phyloP scores from a whole-genome alignment of 164 flowering plant species.

The Aristolochia contorta region DNA sequence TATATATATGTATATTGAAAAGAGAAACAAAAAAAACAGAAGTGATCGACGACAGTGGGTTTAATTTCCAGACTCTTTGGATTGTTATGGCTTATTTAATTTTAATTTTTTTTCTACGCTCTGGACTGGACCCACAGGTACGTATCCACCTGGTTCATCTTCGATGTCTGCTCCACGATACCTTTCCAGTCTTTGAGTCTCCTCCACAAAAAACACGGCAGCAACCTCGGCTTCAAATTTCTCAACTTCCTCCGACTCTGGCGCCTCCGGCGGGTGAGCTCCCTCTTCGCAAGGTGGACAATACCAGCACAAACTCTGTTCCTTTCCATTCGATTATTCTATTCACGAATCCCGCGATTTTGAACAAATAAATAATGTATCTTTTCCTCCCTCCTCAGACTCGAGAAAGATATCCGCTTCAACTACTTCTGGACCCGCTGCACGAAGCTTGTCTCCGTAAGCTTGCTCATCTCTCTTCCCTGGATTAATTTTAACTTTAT shows the following conservation, averaged over 20 bases:
- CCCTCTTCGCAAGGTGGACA: slow-evolving; percentile 81
- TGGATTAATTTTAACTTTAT: neutral
- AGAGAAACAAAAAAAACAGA: too few relatives aligned
- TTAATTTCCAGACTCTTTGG: too few relatives aligned
- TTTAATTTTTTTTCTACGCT: too few relatives aligned
- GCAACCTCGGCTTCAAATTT: slow-evolving; percentile 47
- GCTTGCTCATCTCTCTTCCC: slow-evolving; percentile 6
- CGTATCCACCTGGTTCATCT: slow-evolving; percentile 79
- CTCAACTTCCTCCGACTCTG: slow-evolving; percentile 92
- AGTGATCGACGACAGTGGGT: too few relatives aligned
- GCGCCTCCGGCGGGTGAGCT: slow-evolving; percentile 95
- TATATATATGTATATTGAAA: too few relatives aligned
- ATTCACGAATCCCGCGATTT: too few relatives aligned
- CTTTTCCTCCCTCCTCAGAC: slow-evolving; percentile 37
- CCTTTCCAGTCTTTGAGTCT: slow-evolving; percentile 72
- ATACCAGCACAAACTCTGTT: slow-evolving; percentile 10
- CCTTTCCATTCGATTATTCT: slow-evolving; percentile 8
- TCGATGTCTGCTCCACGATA: slow-evolving; percentile 82
- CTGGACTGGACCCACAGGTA: slow-evolving; percentile 40
- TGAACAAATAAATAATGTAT: too few relatives aligned
- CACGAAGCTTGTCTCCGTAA: slow-evolving; percentile 81
- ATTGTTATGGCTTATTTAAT: too few relatives aligned
- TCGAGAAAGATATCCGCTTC: slow-evolving; percentile 93
- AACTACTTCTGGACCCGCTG: slow-evolving; percentile 95
- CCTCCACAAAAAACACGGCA: slow-evolving; percentile 42